Conservation (phyloP, 805 yeast species). For the Ogataea pignaliae region DNA sequence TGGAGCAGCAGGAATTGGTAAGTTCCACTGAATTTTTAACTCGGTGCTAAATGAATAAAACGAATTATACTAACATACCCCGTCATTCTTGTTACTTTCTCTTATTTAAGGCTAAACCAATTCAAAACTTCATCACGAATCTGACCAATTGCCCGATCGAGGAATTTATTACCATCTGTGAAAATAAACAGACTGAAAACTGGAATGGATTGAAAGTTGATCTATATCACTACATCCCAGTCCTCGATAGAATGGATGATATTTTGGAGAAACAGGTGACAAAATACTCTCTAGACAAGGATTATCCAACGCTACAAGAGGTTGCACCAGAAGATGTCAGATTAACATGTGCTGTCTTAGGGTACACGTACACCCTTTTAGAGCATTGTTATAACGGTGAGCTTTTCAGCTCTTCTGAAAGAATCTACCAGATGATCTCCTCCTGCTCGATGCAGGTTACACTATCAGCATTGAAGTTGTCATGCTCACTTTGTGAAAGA, state of each 20-base stretch:
- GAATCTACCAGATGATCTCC: constrained; percentile 53
- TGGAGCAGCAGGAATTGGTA: constrained; percentile 15
- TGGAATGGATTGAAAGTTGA: constrained; percentile 39
- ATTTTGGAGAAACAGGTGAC: constrained; percentile 51
- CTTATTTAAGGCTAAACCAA: constrained; percentile 14
- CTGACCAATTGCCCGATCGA: constrained; percentile 15
- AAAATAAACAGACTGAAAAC: constrained; percentile 15
- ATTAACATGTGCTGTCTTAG: constrained; percentile 47
- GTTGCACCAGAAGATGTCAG: constrained; percentile 44
- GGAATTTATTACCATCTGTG: constrained; percentile 17
- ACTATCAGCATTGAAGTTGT: constrained; percentile 48
- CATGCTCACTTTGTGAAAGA: constrained; percentile 57
- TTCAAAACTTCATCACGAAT: constrained; percentile 11
- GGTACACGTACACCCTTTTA: constrained; percentile 58
- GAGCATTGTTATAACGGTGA: constrained; percentile 66
- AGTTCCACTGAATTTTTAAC: background rate
- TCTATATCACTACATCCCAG: constrained; percentile 70
- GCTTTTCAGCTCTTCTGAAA: constrained; percentile 62
- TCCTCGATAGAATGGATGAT: constrained; percentile 70
- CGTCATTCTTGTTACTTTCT: background rate
- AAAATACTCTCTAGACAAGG: constrained; percentile 48
- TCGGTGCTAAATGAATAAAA: too few relatives aligned
- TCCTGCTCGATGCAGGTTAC: constrained; percentile 58
- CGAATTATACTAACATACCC: constrained; percentile 7
- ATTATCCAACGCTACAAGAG: constrained; percentile 41